Percentiles rank a stretch among this genome's conserved stretches.
Conservation (phyloP, 805 yeast genomes). For the Komagataella mondaviorum region DNA sequence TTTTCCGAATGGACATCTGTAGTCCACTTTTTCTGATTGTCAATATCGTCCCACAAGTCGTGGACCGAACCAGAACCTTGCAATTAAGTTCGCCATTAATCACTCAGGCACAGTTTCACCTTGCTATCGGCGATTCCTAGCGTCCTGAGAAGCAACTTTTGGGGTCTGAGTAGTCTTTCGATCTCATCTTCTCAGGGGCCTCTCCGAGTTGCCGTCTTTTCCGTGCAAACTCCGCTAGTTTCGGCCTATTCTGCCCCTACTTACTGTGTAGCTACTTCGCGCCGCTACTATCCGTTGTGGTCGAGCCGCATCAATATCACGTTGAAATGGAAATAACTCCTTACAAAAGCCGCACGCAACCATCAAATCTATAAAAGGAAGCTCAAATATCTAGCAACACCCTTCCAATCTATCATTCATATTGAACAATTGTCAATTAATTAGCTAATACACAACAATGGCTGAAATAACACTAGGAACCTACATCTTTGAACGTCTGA, state of each 20-base stretch:
- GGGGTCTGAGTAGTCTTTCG: neutral
- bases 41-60: neutral
- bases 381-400: neutral
- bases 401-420: neutral
- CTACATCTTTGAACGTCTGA: conserved; percentile 66
- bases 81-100: neutral
- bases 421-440: neutral
- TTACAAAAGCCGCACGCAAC: neutral
- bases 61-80: neutral
- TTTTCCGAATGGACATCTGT: neutral
- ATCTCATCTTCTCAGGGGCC: neutral
- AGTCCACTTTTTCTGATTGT: neutral
- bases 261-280: neutral
- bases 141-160: neutral
- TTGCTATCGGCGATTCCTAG: neutral
- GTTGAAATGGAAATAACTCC: neutral
- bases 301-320: neutral
- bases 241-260: neutral
- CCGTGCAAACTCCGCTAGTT: neutral
- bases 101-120: neutral
- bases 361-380: neutral
- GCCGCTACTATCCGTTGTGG: neutral
- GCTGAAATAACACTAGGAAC: conserved; percentile 53
- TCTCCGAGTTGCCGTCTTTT: neutral
- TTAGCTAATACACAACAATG: neutral